Conservation (phyloP, 805 yeast species). For the Candida peoriensis region DNA sequence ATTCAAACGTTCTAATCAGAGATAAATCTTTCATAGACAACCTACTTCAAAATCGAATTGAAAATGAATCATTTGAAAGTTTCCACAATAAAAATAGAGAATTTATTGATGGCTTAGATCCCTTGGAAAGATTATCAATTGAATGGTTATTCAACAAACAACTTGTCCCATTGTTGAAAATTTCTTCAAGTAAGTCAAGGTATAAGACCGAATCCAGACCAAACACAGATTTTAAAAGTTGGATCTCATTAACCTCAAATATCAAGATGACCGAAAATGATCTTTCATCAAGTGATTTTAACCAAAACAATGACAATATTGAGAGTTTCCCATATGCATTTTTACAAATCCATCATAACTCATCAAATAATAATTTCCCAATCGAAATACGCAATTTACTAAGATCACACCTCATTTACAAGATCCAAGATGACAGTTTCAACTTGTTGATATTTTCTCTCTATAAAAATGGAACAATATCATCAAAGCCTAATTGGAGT, state of each 20-base stretch:
- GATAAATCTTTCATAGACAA: constrained; percentile 7
- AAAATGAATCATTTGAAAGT: constrained; percentile 10
- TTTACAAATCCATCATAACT: constrained; percentile 43
- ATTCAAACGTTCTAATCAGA: constrained; percentile 25
- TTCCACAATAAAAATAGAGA: constrained; percentile 8
- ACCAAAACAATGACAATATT: constrained; percentile 9
- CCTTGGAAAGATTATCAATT: constrained; percentile 23
- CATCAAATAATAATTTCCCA: constrained; percentile 24
- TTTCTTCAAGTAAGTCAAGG: constrained; percentile 15
- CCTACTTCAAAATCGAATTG: constrained; percentile 9
- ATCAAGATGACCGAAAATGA: constrained; percentile 13
- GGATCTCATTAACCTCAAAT: constrained; percentile 22
- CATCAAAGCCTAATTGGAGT: constrained; percentile 36
- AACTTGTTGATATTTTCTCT: constrained; percentile 26
- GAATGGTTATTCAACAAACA: constrained; percentile 24
- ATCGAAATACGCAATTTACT: constrained; percentile 32
- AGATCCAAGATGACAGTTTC: constrained; percentile 35
- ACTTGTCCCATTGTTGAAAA: constrained; percentile 19
- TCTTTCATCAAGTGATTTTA: constrained; percentile 12
- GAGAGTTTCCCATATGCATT: constrained; percentile 42
- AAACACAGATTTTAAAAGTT: constrained; percentile 10
- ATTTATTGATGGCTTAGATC: constrained; percentile 11
- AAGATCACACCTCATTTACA: constrained; percentile 43
- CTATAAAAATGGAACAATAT: constrained; percentile 25
- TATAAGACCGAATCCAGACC: constrained; percentile 11